A percentile compares a stretch with the other conserved stretches of the same genome.
These are phyloP conservation scores for Cenchrus americanus DNA, from an alignment of 176 grass and related monocot species.

Conservation along the genomic window DNA sequence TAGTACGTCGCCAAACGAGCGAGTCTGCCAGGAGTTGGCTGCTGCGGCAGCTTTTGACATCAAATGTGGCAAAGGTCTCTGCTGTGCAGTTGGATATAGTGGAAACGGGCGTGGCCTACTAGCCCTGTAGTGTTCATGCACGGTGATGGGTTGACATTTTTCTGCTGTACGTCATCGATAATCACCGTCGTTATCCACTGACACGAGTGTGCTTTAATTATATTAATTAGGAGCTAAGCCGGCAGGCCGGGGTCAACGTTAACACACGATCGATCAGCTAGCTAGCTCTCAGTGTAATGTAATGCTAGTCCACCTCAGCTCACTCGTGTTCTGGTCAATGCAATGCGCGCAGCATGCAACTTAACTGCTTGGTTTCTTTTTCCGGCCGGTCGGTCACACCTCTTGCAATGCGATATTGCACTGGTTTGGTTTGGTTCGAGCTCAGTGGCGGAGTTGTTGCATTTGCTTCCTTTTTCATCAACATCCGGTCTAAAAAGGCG, in stretches of 20 bases:
- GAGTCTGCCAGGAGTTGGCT: constrained; percentile 30
- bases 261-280: background rate
- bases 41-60: constrained; percentile 25
- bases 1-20: no score
- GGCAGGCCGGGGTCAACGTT: background rate
- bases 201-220: background rate
- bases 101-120: constrained; percentile 4
- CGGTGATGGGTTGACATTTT: constrained; percentile 47
- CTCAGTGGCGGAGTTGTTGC: constrained; percentile 29
- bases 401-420: constrained; percentile 3
- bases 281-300: background rate
- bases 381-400: background rate
- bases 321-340: constrained; percentile 12
- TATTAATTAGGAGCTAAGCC: background rate
- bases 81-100: background rate
- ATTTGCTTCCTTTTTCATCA: constrained; percentile 2
- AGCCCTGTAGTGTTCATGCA: no score
- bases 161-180: background rate
- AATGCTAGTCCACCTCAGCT: constrained; percentile 22
- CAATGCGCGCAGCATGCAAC: no score
- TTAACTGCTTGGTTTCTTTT: constrained; percentile 12
- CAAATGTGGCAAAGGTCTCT: background rate
- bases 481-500: background rate
- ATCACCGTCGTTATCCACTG: constrained; percentile 36
- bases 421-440: constrained; percentile 20